Evolutionary conservation across 1,139 yeast genomes (phyloP).

Genomic region (Casaregolazyma lundiana): DNA sequence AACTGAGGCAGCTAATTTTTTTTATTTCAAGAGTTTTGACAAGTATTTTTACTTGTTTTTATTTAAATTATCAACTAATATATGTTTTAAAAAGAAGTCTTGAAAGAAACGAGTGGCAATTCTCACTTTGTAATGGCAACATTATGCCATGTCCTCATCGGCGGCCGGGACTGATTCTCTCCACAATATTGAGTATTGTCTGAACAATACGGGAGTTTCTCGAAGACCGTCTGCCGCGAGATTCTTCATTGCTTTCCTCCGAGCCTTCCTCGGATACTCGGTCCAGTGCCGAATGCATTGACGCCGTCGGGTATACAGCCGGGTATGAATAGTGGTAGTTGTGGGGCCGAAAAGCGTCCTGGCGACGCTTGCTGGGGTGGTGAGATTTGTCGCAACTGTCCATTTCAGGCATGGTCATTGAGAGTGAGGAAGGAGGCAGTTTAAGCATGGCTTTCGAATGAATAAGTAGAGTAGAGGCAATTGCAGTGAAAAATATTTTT

Average conservation of each 20-base stretch:
- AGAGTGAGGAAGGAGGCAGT: not conserved
- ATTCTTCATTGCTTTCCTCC: not conserved
- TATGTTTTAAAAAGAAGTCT: too few relatives aligned
- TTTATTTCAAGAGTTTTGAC: not conserved
- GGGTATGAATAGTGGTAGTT: not conserved
- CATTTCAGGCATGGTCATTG: not conserved
- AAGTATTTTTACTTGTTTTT: not conserved
- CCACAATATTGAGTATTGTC: not conserved
- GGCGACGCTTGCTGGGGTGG: not conserved
- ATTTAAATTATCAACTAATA: constrained; percentile 1
- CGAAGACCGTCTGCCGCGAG: not conserved
- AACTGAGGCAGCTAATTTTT: not conserved
- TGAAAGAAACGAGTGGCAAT: too few relatives aligned
- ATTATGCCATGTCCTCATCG: not conserved
- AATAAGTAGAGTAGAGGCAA: not conserved
- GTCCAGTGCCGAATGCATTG: not conserved
- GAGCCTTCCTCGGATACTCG: not conserved
- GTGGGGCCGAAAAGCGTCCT: not conserved
- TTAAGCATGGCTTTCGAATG: constrained; percentile 1
- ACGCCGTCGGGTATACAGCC: not conserved
- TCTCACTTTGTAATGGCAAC: too few relatives aligned
- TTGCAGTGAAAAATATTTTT: not conserved
- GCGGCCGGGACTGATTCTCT: not conserved
- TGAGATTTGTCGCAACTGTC: too few relatives aligned
- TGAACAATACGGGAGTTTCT: not conserved